A percentile compares a stretch with the other conserved stretches of the same genome.
Evolutionary conservation across 345 rosid species (phyloP).

Genomic region (Punica granatum): DNA sequence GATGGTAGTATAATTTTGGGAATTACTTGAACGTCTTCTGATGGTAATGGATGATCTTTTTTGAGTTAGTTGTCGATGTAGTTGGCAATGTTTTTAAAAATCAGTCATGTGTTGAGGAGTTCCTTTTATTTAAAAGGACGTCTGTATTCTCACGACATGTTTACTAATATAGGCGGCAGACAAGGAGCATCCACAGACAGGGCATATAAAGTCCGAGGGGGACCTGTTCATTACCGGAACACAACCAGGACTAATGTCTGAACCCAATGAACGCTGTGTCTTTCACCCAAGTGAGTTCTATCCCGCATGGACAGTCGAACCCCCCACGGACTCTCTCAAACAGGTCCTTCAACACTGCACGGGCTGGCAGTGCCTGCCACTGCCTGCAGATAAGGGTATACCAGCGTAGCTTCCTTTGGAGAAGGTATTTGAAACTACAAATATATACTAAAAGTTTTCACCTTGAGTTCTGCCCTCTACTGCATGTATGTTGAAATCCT

Average conservation of each 20-base stretch:
- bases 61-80: background rate
- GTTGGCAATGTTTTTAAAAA: background rate
- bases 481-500: background rate
- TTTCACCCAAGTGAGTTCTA: slow-evolving; percentile 73
- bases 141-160: background rate
- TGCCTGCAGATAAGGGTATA: slow-evolving; percentile 41
- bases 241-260: slow-evolving; percentile 46
- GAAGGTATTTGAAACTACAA: background rate
- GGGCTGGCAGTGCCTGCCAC: slow-evolving; percentile 63
- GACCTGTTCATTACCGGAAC: slow-evolving; percentile 62
- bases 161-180: slow-evolving; percentile 54
- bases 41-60: background rate
- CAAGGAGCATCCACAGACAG: slow-evolving; percentile 41
- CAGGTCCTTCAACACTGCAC: slow-evolving; percentile 60
- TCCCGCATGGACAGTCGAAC: slow-evolving; percentile 58
- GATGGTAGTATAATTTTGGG: background rate
- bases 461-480: background rate
- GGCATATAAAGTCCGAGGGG: slow-evolving; percentile 70
- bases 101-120: background rate
- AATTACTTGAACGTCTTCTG: background rate
- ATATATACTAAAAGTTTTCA: background rate
- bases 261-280: slow-evolving; percentile 18
- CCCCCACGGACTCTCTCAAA: slow-evolving; percentile 63
- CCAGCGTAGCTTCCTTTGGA: slow-evolving; percentile 4
- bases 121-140: background rate